Evolutionary conservation across 2,329 filamentous ascomycete genomes (phyloP), one percentile per base, ranked within the genome.

Genomic region (Fusarium odoratissimum): DNA sequence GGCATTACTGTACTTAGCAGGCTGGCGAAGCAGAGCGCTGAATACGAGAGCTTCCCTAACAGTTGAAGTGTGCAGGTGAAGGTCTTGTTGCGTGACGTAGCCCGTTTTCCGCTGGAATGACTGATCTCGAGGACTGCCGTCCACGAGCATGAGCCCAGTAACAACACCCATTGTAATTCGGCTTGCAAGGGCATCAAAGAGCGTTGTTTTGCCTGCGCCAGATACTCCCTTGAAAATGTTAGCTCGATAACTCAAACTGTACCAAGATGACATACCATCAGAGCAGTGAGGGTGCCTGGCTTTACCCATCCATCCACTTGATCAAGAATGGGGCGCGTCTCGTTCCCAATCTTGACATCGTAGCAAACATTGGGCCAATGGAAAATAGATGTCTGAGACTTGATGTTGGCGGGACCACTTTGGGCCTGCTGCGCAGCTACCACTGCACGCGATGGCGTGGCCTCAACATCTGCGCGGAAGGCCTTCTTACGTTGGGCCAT

Each of bases 91-190:
- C 79, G 96, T 93, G 28, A 94, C 94, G 74, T 96, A 96, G 48
- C 94, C 94, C 0, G 93, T 95, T 83, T 94, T 95, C 64, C 93
- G 91, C 80, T 96, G 93, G 86, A 97, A 96, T 0, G 92, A 93
- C 14, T 86, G 86, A 73, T 95, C 93, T 35, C 92, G 89, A 38
- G 88, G 89, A 40, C 86, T 87, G 21, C 87, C 87, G 64, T 89
- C 85, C 12, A 90, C 86, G 2, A 88, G 80, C 91, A 96, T 95
- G 71, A 95, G 91, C 57, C 94, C 94, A 6, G 88, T 89, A 37
- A 97, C 93, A 21, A 96, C 91, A 79, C 94, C 94, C 90, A 95
- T 95, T 1, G 92, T 94, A 9, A 92, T 91, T 79, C 94, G 91
- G 63, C 91, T 92, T 38, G 94, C 94, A 54, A 97, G 86, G 28